Conservation (phyloP, 2,329 filamentous ascomycete genomes). For the Botrytis fragariae region DNA sequence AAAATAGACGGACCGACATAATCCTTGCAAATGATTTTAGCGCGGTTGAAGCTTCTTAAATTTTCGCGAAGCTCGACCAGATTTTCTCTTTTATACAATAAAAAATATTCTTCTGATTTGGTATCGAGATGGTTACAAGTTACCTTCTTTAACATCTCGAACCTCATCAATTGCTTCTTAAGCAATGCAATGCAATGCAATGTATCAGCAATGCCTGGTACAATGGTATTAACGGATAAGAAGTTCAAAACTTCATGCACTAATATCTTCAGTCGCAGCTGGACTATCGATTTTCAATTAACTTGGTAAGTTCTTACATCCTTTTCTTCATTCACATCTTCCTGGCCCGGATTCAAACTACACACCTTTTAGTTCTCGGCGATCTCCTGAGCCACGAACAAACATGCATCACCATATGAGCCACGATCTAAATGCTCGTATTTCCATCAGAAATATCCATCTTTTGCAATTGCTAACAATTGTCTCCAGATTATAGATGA, state of each 20-base stretch:
- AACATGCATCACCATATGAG: slow-evolving; percentile 80
- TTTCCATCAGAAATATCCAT: slow-evolving; percentile 21
- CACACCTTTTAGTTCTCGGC: slow-evolving; percentile 34
- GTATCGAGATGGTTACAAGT: not conserved
- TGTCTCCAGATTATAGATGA: not conserved
- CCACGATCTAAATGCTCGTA: slow-evolving; percentile 31
- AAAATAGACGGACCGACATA: not conserved
- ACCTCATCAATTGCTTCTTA: slow-evolving; percentile 1
- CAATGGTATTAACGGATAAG: not conserved
- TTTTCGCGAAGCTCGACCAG: slow-evolving; percentile 12
- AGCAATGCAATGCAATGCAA: slow-evolving; percentile 5
- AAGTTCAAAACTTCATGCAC: not conserved
- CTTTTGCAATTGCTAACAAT: slow-evolving; percentile 26
- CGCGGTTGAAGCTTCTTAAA: slow-evolving; percentile 2
- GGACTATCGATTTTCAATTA: not conserved
- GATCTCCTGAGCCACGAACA: slow-evolving; percentile 41
- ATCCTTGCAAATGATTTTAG: not conserved
- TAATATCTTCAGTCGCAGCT: not conserved
- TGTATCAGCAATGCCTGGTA: not conserved
- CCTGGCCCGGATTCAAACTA: slow-evolving; percentile 18
- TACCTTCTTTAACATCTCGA: not conserved
- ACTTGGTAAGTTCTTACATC: slow-evolving; percentile 30
- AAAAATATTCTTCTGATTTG: not conserved
- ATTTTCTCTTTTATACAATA: not conserved
- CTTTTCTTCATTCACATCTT: not conserved